phyloP scores from a whole-genome alignment of 2,329 filamentous ascomycete genomes.

The Ophiostoma sp. region DNA sequence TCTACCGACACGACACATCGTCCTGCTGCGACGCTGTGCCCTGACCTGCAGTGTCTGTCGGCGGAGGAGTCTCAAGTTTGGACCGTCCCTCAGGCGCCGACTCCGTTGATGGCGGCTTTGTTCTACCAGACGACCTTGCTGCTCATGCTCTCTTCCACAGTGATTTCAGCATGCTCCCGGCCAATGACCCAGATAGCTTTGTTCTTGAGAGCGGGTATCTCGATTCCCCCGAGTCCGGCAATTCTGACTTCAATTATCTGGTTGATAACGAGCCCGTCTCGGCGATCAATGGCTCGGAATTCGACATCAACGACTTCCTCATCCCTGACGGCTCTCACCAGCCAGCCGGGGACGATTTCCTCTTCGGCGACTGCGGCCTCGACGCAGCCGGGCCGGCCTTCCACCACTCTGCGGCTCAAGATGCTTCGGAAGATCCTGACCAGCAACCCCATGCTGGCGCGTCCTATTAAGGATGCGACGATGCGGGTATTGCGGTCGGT shows the following conservation, averaged over 20 bases:
- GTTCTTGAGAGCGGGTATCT: conserved; percentile 74
- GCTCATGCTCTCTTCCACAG: conserved; percentile 66
- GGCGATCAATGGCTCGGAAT: conserved; percentile 41
- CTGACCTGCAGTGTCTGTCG: conserved; percentile 99
- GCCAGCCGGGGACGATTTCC: conserved; percentile 45
- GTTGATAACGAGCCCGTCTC: conserved; percentile 58
- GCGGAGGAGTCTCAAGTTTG: conserved; percentile 57
- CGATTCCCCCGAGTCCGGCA: conserved; percentile 68
- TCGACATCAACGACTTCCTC: conserved; percentile 58
- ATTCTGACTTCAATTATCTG: conserved; percentile 68
- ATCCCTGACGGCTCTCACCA: conserved; percentile 49
- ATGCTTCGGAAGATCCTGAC: conserved; percentile 66
- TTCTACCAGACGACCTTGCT: conserved; percentile 59
- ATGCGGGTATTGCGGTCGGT: conserved; percentile 71
- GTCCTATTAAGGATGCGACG: conserved; percentile 73
- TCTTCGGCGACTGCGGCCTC: conserved; percentile 40
- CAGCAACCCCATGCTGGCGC: conserved; percentile 73
- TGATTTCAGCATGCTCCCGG: conserved; percentile 67
- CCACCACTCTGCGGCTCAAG: conserved; percentile 60
- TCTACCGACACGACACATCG: conserved; percentile 97
- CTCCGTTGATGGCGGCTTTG: conserved; percentile 45
- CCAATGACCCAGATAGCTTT: conserved; percentile 72
- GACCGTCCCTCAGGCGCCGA: conserved; percentile 46
- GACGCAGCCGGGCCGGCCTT: conserved; percentile 55
- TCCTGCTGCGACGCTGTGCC: conserved; percentile 99